These are phyloP conservation scores for Rhizomucor pusillus DNA, from an alignment of 371 early-diverging fungal species.

Conservation along the genomic window DNA sequence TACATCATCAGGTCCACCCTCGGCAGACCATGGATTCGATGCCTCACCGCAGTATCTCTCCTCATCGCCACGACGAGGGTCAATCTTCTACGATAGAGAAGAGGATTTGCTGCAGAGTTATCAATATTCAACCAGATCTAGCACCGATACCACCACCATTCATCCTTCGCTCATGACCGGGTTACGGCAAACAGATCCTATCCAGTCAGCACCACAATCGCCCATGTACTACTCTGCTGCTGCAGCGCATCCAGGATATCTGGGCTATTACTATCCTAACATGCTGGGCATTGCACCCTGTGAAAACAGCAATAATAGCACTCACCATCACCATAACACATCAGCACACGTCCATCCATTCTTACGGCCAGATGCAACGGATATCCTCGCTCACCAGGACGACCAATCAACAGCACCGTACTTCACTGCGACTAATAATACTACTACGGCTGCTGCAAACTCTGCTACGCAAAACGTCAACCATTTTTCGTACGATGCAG, in stretches of 20 bases:
- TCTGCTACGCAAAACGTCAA: too few relatives aligned
- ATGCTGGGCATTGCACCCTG: slow-evolving; percentile 2
- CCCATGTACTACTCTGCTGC: not conserved
- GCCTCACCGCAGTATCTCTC: not conserved
- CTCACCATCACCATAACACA: too few relatives aligned
- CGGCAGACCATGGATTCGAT: slow-evolving; percentile 5
- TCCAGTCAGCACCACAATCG: not conserved
- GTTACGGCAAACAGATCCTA: too few relatives aligned
- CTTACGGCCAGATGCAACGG: too few relatives aligned
- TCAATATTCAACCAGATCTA: not conserved
- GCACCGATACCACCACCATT: not conserved
- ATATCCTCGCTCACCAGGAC: too few relatives aligned
- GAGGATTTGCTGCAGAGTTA: not conserved
- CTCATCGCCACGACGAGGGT: slow-evolving; percentile 1
- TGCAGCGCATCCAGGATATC: not conserved
- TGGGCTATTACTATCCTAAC: slow-evolving; percentile 5
- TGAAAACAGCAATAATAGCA: too few relatives aligned
- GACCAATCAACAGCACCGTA: too few relatives aligned
- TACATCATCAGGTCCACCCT: slow-evolving; percentile 11
- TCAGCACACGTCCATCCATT: too few relatives aligned
- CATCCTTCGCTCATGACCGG: too few relatives aligned
- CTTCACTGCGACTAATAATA: too few relatives aligned
- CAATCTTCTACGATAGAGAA: not conserved
- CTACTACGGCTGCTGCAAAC: too few relatives aligned
- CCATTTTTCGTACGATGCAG: too few relatives aligned